Evolutionary conservation across 164 flowering plant species (phyloP).

Genomic region (Berberis thunbergii): DNA sequence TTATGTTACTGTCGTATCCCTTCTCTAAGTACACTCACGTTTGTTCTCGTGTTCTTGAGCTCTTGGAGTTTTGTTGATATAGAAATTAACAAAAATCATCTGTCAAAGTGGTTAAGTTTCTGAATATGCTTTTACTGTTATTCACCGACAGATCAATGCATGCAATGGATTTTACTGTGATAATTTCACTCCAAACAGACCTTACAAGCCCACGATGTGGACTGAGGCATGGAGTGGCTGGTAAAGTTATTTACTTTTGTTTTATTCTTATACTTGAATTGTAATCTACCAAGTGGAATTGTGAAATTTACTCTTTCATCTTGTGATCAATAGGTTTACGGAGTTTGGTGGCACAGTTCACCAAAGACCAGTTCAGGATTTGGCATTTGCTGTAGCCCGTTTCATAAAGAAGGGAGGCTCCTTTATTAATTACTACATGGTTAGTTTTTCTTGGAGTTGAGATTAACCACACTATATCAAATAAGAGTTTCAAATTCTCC

Average conservation of each 20-base stretch:
- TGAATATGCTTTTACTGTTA: neutral
- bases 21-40: neutral
- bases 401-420: conserved; percentile 91
- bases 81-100: neutral
- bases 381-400: conserved; percentile 83
- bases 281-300: neutral
- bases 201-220: conserved; percentile 82
- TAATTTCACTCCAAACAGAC: conserved; percentile 50
- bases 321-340: conserved; percentile 45
- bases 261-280: neutral
- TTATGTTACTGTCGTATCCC: neutral
- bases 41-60: neutral
- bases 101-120: neutral
- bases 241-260: conserved; percentile 21
- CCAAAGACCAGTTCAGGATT: conserved; percentile 74
- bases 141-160: conserved; percentile 59
- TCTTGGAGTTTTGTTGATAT: neutral
- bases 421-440: conserved; percentile 88
- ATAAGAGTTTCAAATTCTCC: no score
- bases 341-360: conserved; percentile 72
- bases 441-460: conserved; percentile 15
- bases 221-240: conserved; percentile 94
- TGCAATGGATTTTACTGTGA: conserved; percentile 98
- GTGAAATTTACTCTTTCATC: neutral
- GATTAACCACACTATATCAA: no score